phyloP scores from a whole-genome alignment of 2,329 filamentous ascomycete species.

The Fusarium nelsonii region DNA sequence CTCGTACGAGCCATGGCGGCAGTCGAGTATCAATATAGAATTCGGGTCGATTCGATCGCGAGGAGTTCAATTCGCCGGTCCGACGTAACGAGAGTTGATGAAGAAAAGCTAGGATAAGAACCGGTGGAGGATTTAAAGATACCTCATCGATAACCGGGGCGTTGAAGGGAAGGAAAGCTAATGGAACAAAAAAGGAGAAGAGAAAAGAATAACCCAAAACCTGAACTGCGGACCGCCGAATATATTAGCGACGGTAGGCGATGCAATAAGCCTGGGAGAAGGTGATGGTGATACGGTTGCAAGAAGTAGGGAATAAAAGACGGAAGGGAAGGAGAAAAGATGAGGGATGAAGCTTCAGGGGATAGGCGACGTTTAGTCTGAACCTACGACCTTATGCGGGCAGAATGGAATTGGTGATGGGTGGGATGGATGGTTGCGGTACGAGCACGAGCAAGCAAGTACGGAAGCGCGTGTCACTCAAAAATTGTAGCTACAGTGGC shows the following conservation, averaged over 20 bases:
- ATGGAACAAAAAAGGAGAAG: slow-evolving; percentile 28
- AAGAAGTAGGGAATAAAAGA: slow-evolving; percentile 33
- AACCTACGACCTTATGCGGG: slow-evolving; percentile 32
- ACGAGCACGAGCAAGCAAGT: slow-evolving; percentile 10
- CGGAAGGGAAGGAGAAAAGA: slow-evolving; percentile 28
- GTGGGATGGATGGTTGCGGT: slow-evolving; percentile 22
- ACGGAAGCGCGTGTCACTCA: slow-evolving; percentile 28
- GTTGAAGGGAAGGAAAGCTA: slow-evolving; percentile 23
- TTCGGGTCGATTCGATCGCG: slow-evolving; percentile 37
- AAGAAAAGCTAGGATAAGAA: slow-evolving; percentile 40
- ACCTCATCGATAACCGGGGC: slow-evolving; percentile 40
- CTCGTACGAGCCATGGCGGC: slow-evolving; percentile 54
- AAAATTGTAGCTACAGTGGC: slow-evolving; percentile 57
- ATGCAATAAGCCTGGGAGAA: slow-evolving; percentile 22
- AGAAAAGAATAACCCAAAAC: slow-evolving; percentile 30
- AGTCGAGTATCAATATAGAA: slow-evolving; percentile 30
- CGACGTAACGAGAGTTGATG: slow-evolving; percentile 20
- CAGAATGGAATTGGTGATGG: slow-evolving; percentile 38
- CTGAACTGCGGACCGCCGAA: slow-evolving; percentile 38
- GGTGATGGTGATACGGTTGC: slow-evolving; percentile 24
- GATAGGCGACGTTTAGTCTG: slow-evolving; percentile 33
- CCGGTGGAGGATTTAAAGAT: slow-evolving; percentile 36
- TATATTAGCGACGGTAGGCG: slow-evolving; percentile 26
- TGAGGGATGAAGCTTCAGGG: slow-evolving; percentile 47
- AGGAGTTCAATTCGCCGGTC: slow-evolving; percentile 17